Evolutionary conservation across 2,329 filamentous ascomycete species (phyloP).

Genomic region (Massarina eburnea): DNA sequence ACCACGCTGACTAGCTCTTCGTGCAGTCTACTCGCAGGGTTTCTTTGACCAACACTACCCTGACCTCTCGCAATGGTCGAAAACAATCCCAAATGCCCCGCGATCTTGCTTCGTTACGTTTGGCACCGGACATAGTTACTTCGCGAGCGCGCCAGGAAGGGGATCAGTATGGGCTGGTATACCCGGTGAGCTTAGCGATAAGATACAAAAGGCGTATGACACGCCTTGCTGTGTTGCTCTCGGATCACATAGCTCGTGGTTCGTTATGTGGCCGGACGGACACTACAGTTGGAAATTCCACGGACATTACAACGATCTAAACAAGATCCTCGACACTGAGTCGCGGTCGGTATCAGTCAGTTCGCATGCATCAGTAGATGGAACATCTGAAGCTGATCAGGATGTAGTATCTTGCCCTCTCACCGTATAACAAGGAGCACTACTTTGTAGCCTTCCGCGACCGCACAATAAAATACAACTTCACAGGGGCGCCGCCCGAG

Average conservation of each 20-base stretch:
- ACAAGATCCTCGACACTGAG: constrained; percentile 31
- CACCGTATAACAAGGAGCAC: constrained; percentile 35
- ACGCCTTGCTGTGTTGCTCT: constrained; percentile 33
- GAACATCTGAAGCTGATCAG: not conserved
- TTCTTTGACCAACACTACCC: constrained; percentile 35
- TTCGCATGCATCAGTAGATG: not conserved
- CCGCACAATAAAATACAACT: constrained; percentile 37
- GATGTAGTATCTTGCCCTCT: constrained; percentile 35
- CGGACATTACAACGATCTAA: constrained; percentile 29
- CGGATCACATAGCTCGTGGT: constrained; percentile 35
- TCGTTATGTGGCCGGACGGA: constrained; percentile 36
- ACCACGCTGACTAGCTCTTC: constrained; percentile 12
- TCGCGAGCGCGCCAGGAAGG: constrained; percentile 30
- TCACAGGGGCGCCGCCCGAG: constrained; percentile 31
- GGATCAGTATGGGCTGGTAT: constrained; percentile 40
- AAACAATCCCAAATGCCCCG: constrained; percentile 29
- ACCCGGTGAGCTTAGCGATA: constrained; percentile 34
- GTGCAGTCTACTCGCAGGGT: constrained; percentile 33
- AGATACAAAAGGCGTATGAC: constrained; percentile 36
- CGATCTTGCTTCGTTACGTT: constrained; percentile 37
- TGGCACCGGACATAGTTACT: constrained; percentile 33
- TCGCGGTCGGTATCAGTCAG: constrained; percentile 33
- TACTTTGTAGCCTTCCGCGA: constrained; percentile 38
- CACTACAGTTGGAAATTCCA: constrained; percentile 37
- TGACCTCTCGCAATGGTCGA: constrained; percentile 33